Percentiles rank a stretch among this genome's conserved stretches.
Evolutionary conservation across 2,329 filamentous ascomycete genomes (phyloP).

Genomic region (Colletotrichum spaethianum): DNA sequence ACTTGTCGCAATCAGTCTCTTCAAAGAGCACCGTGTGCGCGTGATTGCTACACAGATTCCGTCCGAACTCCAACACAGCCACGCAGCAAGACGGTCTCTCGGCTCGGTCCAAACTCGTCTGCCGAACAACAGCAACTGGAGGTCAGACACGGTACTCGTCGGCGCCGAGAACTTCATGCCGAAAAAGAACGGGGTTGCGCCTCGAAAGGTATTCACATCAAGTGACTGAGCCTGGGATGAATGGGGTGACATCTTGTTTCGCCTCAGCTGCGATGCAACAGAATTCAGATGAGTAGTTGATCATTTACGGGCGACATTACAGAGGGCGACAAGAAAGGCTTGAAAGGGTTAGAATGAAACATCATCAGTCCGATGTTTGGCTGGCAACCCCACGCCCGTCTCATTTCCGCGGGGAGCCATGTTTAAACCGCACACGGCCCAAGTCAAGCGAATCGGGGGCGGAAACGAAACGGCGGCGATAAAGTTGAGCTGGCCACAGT

Average conservation of each 20-base stretch:
- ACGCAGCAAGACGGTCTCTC: constrained; percentile 60
- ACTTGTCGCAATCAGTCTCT: constrained; percentile 69
- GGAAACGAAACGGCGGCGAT: background rate
- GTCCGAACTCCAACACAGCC: constrained; percentile 44
- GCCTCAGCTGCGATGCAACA: constrained; percentile 18
- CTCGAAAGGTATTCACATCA: constrained; percentile 34
- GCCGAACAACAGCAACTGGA: constrained; percentile 59
- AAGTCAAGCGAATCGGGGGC: background rate
- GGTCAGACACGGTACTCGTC: constrained; percentile 68
- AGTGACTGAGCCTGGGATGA: background rate
- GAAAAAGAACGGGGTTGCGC: constrained; percentile 38
- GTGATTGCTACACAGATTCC: constrained; percentile 67
- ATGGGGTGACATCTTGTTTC: constrained; percentile 7
- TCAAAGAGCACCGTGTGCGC: constrained; percentile 66
- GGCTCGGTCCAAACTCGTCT: constrained; percentile 64
- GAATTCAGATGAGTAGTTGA: constrained; percentile 16
- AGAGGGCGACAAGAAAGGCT: background rate
- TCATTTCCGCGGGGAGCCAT: background rate
- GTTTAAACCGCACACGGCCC: background rate
- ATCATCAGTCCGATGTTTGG: constrained; percentile 5
- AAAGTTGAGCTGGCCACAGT: background rate
- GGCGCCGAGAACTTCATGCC: constrained; percentile 67
- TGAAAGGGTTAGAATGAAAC: constrained; percentile 7
- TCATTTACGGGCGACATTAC: background rate
- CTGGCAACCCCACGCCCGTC: background rate